Percentiles rank a stretch among this genome's conserved stretches.
Evolutionary conservation across 768 basidiomycete genomes (phyloP).

Genomic region (Agaricus bisporus): DNA sequence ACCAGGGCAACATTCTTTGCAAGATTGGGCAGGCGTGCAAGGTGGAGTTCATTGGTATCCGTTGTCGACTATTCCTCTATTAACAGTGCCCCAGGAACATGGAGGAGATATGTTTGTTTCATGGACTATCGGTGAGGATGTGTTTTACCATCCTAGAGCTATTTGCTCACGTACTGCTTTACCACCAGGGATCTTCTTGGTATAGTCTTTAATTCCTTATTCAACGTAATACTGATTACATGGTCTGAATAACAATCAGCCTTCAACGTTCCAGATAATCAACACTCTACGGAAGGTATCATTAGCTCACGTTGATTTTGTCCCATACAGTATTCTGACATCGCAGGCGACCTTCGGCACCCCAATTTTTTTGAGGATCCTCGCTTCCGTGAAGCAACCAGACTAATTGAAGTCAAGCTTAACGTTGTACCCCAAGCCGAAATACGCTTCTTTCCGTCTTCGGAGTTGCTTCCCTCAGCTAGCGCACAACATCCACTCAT

Average conservation of each 20-base stretch:
- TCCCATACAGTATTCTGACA: constrained; percentile 25
- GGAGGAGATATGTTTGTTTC: constrained; percentile 69
- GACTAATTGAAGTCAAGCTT: constrained; percentile 54
- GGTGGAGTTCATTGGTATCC: constrained; percentile 23
- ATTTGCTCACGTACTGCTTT: not conserved
- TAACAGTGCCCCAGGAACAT: constrained; percentile 36
- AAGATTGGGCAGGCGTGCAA: constrained; percentile 73
- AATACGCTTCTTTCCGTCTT: constrained; percentile 23
- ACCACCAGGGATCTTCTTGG: constrained; percentile 36
- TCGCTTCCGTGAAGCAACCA: constrained; percentile 58
- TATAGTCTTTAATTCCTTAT: constrained; percentile 17
- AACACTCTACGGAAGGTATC: constrained; percentile 8
- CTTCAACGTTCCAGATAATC: constrained; percentile 37
- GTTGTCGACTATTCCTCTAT: not conserved
- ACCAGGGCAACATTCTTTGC: constrained; percentile 27
- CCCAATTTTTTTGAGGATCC: constrained; percentile 47
- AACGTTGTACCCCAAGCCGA: constrained; percentile 31
- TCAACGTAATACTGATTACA: not conserved
- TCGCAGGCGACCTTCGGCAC: constrained; percentile 29
- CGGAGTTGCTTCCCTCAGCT: constrained; percentile 9
- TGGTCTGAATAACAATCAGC: constrained; percentile 16
- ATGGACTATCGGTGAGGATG: constrained; percentile 65
- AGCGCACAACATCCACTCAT: constrained; percentile 33
- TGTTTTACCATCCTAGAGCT: not conserved
- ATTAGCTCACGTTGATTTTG: constrained; percentile 4